These are phyloP conservation scores for Pouteria glomerata DNA, from an alignment of 148 eudicot species.

Conservation along the genomic window DNA sequence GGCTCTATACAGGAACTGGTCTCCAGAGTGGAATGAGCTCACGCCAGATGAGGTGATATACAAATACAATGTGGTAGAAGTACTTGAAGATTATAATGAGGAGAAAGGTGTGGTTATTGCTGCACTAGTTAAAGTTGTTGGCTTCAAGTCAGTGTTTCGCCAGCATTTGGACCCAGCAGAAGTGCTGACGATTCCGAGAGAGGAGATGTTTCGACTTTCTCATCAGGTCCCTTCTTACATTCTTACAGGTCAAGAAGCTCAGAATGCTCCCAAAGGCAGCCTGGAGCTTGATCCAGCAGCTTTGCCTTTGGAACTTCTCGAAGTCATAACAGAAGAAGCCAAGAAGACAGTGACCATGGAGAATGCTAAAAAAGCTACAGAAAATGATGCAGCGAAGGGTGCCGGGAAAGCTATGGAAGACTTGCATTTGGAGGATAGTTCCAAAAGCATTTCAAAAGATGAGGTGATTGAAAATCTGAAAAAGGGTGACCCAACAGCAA, in stretches of 20 bases:
- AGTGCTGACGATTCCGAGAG: conserved; percentile 36
- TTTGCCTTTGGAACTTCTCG: conserved; percentile 44
- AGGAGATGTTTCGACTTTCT: conserved; percentile 52
- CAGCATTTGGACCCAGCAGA: conserved; percentile 36
- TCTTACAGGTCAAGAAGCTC: conserved; percentile 43
- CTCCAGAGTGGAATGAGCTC: conserved; percentile 54
- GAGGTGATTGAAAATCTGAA: too few relatives aligned
- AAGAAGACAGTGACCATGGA: conserved; percentile 9
- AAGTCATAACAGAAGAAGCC: conserved; percentile 30
- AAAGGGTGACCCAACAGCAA: too few relatives aligned
- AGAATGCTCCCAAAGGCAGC: conserved; percentile 41
- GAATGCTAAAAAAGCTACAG: conserved; percentile 4
- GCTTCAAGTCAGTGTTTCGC: conserved; percentile 54
- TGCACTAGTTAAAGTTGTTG: conserved; percentile 65
- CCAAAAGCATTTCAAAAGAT: too few relatives aligned
- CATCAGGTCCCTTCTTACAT: conserved; percentile 52
- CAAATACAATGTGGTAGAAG: conserved; percentile 63
- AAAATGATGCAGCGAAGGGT: not conserved
- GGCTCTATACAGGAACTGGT: conserved; percentile 65
- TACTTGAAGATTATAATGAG: conserved; percentile 44
- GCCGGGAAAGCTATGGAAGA: conserved; percentile 13
- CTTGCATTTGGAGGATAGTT: too few relatives aligned
- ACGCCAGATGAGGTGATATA: conserved; percentile 39
- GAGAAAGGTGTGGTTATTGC: conserved; percentile 34
- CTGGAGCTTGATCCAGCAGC: conserved; percentile 70